phyloP scores from a whole-genome alignment of 192 early-diverging fungal genomes.

The Kickxella alabastrina region DNA sequence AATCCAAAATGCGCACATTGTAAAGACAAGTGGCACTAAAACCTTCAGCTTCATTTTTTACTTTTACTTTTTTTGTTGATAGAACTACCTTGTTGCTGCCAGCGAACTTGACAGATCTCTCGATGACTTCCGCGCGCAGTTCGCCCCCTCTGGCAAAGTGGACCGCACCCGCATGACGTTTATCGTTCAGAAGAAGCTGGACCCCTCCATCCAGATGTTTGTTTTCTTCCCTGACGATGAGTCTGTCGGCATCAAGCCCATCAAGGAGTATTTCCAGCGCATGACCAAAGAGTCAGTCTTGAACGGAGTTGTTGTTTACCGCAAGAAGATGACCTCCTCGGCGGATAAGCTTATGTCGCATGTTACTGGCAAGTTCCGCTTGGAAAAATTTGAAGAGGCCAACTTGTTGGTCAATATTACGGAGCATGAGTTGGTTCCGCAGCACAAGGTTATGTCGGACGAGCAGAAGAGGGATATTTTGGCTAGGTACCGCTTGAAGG shows the following conservation, averaged over 20 bases:
- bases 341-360: conserved; percentile 70
- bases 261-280: conserved; percentile 71
- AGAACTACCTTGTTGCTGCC: conserved; percentile 79
- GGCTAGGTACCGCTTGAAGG: conserved; percentile 87
- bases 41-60: background rate
- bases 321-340: conserved; percentile 74
- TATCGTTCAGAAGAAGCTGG: conserved; percentile 75
- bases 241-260: conserved; percentile 84
- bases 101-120: conserved; percentile 79
- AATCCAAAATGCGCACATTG: background rate
- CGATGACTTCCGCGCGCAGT: conserved; percentile 68
- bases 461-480: conserved; percentile 91
- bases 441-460: conserved; percentile 77
- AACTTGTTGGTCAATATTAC: conserved; percentile 98
- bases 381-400: conserved; percentile 87
- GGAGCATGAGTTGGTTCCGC: conserved; percentile 90
- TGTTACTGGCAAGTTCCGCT: conserved; percentile 43
- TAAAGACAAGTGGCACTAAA: too few species aligned
- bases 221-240: conserved; percentile 90
- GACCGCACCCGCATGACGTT: conserved; percentile 80
- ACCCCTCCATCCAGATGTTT: conserved; percentile 78
- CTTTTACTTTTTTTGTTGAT: background rate
- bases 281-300: conserved; percentile 82
- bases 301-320: conserved; percentile 85
- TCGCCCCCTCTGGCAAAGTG: conserved; percentile 67